Conservation (phyloP, 108 stramenopile species). For the Skeletonema grethae region DNA sequence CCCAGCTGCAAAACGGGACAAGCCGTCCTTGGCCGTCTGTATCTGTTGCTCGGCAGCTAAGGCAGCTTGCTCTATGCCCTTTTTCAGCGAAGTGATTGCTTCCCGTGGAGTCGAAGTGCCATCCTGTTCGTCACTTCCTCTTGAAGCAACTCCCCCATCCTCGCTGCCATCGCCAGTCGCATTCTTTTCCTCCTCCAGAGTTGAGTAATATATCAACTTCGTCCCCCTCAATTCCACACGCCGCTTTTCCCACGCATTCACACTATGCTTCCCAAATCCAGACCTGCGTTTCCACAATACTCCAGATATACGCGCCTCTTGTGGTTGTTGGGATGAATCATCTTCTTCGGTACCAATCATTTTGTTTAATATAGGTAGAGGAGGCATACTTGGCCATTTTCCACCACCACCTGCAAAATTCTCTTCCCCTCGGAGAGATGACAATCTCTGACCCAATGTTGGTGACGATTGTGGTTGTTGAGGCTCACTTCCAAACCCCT, state of each 20-base stretch:
- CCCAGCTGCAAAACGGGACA: constrained; percentile 32
- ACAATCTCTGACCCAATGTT: constrained; percentile 1
- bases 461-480: not conserved
- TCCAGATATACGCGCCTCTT: constrained; percentile 27
- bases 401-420: not conserved
- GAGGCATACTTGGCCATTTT: not conserved
- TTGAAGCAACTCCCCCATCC: not conserved
- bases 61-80: constrained; percentile 32
- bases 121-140: constrained; percentile 2
- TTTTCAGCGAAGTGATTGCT: constrained; percentile 10
- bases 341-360: not conserved
- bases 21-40: constrained; percentile 30
- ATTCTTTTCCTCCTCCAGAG: constrained; percentile 16
- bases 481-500: constrained; percentile 33
- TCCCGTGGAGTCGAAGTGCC: not conserved
- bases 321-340: not conserved
- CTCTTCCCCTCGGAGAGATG: not conserved
- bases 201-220: constrained; percentile 39
- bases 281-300: constrained; percentile 48
- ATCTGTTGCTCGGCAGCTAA: constrained; percentile 36
- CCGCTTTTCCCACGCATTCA: constrained; percentile 43
- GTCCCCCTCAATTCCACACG: constrained; percentile 39
- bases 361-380: constrained; percentile 2
- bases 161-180: not conserved
- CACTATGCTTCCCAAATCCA: constrained; percentile 35